Evolutionary conservation across 768 basidiomycete species (phyloP).

Genomic region (Saitozyma podzolica): DNA sequence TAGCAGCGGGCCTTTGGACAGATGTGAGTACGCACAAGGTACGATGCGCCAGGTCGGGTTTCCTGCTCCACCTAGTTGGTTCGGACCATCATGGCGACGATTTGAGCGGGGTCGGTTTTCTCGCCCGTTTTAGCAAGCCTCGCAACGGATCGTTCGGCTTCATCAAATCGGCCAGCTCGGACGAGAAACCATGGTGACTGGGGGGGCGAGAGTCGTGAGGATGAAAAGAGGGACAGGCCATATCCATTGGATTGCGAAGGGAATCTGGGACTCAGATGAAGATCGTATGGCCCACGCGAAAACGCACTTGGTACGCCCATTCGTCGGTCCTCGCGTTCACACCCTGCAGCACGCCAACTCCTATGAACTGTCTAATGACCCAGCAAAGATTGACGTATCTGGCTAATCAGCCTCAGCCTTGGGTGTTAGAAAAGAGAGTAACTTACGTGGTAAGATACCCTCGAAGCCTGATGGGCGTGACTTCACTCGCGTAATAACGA

Average conservation of each 20-base stretch:
- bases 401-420: too few species aligned
- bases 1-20: background rate
- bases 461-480: conserved; percentile 36
- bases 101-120: background rate
- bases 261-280: background rate
- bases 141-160: conserved; percentile 1
- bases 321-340: conserved; percentile 6
- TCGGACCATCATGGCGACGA: conserved; percentile 10
- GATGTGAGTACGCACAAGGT: background rate
- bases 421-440: background rate
- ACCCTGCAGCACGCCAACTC: conserved; percentile 27
- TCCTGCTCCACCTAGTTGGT: conserved; percentile 1
- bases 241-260: conserved; percentile 31
- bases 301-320: conserved; percentile 18
- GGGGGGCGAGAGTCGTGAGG: conserved; percentile 29
- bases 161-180: background rate
- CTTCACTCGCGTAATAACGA: conserved; percentile 45
- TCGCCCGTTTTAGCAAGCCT: background rate
- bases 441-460: conserved; percentile 29
- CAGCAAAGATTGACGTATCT: conserved; percentile 40
- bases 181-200: conserved; percentile 30
- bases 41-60: background rate
- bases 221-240: conserved; percentile 37
- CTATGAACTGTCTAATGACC: conserved; percentile 43
- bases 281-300: background rate